Evolutionary conservation across 345 rosid genomes (phyloP).

Genomic region (Lepidium aucheri): DNA sequence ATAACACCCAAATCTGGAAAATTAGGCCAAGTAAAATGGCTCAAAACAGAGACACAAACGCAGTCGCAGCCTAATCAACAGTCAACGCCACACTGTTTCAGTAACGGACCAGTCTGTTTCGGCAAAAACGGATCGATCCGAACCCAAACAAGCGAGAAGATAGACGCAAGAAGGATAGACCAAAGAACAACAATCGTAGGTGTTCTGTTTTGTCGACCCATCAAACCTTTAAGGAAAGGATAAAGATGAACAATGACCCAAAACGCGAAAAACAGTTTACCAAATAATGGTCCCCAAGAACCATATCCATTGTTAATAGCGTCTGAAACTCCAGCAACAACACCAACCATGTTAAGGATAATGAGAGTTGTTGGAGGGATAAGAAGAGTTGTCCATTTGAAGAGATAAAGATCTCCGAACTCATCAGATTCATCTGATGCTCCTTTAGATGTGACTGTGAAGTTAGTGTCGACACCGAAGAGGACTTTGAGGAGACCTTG

Average conservation of each 20-base stretch:
- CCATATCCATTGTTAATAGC: slow-evolving; percentile 85
- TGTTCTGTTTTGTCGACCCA: slow-evolving; percentile 90
- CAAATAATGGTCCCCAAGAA: slow-evolving; percentile 90
- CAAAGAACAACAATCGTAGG: slow-evolving; percentile 92
- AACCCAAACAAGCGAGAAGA: slow-evolving; percentile 90
- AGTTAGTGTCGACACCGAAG: slow-evolving; percentile 87
- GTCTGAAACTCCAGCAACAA: slow-evolving; percentile 84
- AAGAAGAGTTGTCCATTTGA: slow-evolving; percentile 96
- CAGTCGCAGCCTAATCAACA: slow-evolving; percentile 33
- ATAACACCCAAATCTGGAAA: not conserved
- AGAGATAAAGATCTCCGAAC: slow-evolving; percentile 90
- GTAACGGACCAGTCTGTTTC: slow-evolving; percentile 76
- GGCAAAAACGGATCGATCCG: slow-evolving; percentile 95
- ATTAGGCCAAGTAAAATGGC: not conserved
- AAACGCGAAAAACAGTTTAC: slow-evolving; percentile 84
- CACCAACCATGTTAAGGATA: slow-evolving; percentile 85
- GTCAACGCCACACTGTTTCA: slow-evolving; percentile 92
- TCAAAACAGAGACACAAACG: not conserved
- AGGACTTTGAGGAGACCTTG: slow-evolving; percentile 98
- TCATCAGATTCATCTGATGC: slow-evolving; percentile 48
- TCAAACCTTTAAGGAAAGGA: slow-evolving; percentile 92
- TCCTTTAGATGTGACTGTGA: slow-evolving; percentile 87
- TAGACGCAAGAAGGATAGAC: slow-evolving; percentile 83
- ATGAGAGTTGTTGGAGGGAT: slow-evolving; percentile 95
- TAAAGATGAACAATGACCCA: slow-evolving; percentile 96